Base-by-base conservation (phyloP, 306 rosid species). In the Casuarina glauca region DNA sequence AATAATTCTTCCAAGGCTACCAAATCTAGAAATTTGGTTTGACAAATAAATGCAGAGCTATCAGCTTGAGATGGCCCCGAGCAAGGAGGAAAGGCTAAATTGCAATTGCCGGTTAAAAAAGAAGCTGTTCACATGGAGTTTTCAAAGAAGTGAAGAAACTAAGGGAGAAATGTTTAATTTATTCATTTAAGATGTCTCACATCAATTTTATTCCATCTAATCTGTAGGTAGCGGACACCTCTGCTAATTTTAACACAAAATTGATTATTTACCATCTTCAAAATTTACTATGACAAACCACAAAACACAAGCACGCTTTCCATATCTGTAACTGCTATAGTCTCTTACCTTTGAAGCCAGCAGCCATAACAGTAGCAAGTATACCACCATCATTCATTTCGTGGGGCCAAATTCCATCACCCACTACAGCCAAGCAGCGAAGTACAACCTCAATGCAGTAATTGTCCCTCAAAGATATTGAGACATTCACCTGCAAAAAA, bases 331-430 rank as follows among this genome's bases (percentile, higher is more conserved):
- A 72, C 32, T 35, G 32, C 54, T 77, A 70, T 63, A 41, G 76
- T 73, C 82, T 49, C 83, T 74, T 82, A 91, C 99, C 99, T 90
- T 95, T 95, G 81, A 95, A 95, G 80, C 97, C 99, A 84, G 97
- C 91, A 45, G 97, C 96, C 91, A 93, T 78, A 35, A 91, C 75
- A 20, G 82, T 82, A 75, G 93, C 82, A 78, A 95, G 97, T 79
- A 91, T 81, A 79, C 99, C 97, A 63, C 99, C 97, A 63, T 88
- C 96, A 80, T 87, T 78, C 69, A 67, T 69, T 48, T 87, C 89
- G 49, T 72, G 87, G n/a, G 87, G 83, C 74, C 91, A 93, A 81
- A 95, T 83, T 69, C 99, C 99, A 81, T 95, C 99, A 48, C 96
- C 94, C 9, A 78, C 84, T 64, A 86, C 84, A 74, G 99, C 96